Evolutionary conservation across 352 stramenopile species (phyloP).

Genomic region (Globisporangium uncinulatum): DNA sequence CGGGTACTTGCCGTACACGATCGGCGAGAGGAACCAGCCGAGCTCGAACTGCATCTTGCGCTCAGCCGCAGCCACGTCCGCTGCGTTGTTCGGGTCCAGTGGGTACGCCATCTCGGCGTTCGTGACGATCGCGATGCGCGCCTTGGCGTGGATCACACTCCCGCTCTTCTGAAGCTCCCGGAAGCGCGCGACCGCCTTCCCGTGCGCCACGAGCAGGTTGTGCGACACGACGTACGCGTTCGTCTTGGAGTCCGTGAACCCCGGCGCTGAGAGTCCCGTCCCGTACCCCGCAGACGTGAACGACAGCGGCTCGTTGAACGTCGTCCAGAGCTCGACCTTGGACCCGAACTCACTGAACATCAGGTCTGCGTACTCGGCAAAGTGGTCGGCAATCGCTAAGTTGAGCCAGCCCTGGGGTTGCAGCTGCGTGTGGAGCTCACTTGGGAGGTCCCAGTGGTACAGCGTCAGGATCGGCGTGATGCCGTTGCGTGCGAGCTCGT

Average conservation of each 20-base stretch:
- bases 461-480: constrained; percentile 91
- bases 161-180: constrained; percentile 51
- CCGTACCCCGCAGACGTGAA: too few species aligned
- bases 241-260: constrained; percentile 25
- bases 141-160: constrained; percentile 27
- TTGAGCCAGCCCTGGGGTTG: constrained; percentile 63
- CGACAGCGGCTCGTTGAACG: constrained; percentile 93
- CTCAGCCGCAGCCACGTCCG: constrained; percentile 57
- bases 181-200: constrained; percentile 80
- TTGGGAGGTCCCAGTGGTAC: too few species aligned
- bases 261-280: too few species aligned
- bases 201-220: constrained; percentile 90
- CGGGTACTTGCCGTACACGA: constrained; percentile 90
- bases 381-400: constrained; percentile 49
- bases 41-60: constrained; percentile 88
- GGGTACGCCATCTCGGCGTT: constrained; percentile 60
- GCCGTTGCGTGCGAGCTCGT: constrained; percentile 52
- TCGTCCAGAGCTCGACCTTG: constrained; percentile 93
- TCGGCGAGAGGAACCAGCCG: constrained; percentile 91
- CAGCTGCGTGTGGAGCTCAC: constrained; percentile 76
- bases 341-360: constrained; percentile 90
- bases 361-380: constrained; percentile 85
- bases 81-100: constrained; percentile 45
- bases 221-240: constrained; percentile 69
- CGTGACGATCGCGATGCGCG: constrained; percentile 91